Evolutionary conservation across 306 rosid genomes (phyloP).

Genomic region (Castanea mollissima): DNA sequence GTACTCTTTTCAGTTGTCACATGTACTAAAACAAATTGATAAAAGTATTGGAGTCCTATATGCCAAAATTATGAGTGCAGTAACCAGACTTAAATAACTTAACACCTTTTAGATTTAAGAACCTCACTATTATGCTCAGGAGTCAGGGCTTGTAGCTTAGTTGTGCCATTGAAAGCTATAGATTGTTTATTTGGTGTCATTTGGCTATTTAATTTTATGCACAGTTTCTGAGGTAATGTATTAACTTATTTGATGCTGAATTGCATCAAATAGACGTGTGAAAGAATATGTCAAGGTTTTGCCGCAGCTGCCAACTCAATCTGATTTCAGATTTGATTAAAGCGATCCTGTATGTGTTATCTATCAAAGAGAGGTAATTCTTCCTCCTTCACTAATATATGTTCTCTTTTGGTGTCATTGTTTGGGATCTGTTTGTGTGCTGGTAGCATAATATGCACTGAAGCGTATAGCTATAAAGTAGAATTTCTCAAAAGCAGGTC

Average conservation of each 20-base stretch:
- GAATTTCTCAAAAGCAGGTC: no score
- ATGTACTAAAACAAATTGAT: no score
- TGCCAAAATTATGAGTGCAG: background rate
- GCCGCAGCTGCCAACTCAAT: background rate
- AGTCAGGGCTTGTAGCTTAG: background rate
- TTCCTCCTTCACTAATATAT: background rate
- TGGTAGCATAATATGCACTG: no score
- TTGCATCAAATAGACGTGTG: background rate
- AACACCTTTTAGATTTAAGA: background rate
- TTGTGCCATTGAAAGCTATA: background rate
- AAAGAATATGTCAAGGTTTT: background rate
- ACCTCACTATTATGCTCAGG: background rate
- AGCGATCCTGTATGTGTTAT: background rate
- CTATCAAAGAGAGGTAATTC: background rate
- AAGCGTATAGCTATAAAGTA: no score
- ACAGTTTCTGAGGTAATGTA: background rate
- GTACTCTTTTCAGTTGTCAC: no score
- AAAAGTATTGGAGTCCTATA: background rate
- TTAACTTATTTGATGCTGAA: background rate
- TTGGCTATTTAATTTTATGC: background rate
- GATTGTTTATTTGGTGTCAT: background rate
- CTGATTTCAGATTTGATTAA: no score
- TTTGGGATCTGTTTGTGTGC: background rate
- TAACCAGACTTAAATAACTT: background rate
- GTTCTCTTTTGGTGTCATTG: background rate